Percentiles rank a stretch among this genome's conserved stretches.
These are phyloP conservation scores for Moricandia moricandioides DNA, from an alignment of 345 rosid species.

Conservation along the genomic window DNA sequence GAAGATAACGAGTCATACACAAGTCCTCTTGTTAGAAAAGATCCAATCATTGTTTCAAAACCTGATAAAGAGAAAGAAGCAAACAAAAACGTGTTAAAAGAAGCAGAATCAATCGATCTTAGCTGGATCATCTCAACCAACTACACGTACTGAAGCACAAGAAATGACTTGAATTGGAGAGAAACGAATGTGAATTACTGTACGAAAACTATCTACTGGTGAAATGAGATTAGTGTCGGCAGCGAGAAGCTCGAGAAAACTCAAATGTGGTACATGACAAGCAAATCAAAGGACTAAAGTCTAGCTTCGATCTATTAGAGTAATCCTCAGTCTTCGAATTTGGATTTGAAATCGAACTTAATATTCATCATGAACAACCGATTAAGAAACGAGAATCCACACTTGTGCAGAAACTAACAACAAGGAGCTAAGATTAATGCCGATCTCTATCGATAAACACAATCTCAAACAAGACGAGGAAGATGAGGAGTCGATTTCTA, in stretches of 20 bases:
- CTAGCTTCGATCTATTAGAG: neutral
- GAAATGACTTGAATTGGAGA: neutral
- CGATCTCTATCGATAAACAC: neutral
- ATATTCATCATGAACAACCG: too few relatives aligned
- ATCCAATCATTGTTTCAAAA: constrained; percentile 46
- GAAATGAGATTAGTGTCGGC: constrained; percentile 19
- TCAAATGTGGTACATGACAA: neutral
- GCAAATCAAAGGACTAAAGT: neutral
- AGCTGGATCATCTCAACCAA: constrained; percentile 4
- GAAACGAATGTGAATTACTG: neutral
- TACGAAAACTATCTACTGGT: neutral
- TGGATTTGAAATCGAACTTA: neutral
- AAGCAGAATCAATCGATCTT: constrained; percentile 11
- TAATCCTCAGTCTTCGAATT: neutral
- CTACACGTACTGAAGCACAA: neutral
- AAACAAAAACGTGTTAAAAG: neutral
- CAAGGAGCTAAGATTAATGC: neutral
- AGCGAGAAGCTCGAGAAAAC: neutral
- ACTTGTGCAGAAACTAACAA: neutral
- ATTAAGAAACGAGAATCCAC: too few relatives aligned
- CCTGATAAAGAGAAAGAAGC: constrained; percentile 12
- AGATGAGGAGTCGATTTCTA: constrained; percentile 15
- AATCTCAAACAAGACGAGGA: constrained; percentile 8
- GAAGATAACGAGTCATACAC: constrained; percentile 48
- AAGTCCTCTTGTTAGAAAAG: constrained; percentile 60